phyloP scores from a whole-genome alignment of 306 rosid species.

The Quercus gilva region DNA sequence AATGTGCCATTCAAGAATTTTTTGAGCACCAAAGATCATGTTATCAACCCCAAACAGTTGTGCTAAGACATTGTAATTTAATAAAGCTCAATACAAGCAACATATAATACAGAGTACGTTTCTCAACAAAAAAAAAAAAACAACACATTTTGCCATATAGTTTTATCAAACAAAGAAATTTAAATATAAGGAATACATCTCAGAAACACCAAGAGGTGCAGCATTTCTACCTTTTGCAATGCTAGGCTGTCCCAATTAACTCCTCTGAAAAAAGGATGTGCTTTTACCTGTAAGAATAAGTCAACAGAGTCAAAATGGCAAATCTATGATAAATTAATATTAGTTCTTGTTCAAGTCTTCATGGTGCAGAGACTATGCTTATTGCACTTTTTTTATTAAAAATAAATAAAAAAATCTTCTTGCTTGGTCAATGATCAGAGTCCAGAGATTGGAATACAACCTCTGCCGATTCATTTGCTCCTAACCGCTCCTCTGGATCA shows the following conservation, averaged over 20 bases:
- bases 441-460: background rate
- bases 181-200: background rate
- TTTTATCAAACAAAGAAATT: background rate
- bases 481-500: background rate
- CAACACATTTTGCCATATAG: background rate
- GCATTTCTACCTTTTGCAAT: conserved; percentile 8
- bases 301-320: background rate
- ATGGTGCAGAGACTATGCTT: background rate
- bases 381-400: background rate
- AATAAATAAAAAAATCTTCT: too few relatives aligned
- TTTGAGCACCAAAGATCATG: too few relatives aligned
- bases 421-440: background rate
- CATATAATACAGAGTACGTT: background rate
- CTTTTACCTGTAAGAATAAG: conserved; percentile 2
- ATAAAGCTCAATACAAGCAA: background rate
- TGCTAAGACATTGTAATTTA: background rate
- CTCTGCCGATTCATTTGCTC: conserved; percentile 6
- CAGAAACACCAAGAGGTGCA: background rate
- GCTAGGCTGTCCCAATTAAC: conserved; percentile 8
- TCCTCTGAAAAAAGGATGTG: conserved; percentile 6
- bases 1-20: background rate
- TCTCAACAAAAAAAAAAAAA: background rate
- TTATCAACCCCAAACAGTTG: background rate
- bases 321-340: background rate
- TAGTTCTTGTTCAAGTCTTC: background rate